Conservation (phyloP, 225 moss, liverwort and hornwort genomes). For the Pleurozium schreberi region DNA sequence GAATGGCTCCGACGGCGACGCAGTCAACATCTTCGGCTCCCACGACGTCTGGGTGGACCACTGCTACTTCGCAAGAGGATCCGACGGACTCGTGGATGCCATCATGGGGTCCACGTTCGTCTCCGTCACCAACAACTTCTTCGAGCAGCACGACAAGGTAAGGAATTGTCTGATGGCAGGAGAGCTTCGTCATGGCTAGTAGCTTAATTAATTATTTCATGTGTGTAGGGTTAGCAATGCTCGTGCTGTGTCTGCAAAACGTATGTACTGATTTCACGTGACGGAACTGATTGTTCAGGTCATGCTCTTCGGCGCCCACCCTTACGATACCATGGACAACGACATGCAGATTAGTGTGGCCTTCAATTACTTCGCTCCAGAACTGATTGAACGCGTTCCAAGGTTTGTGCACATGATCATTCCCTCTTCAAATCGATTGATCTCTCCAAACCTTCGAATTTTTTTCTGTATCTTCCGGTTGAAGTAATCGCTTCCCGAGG, state of each 20-base stretch:
- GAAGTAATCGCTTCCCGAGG: no score
- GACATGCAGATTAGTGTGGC: slow-evolving; percentile 22
- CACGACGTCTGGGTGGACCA: neutral
- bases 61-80: neutral
- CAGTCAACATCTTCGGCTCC: neutral
- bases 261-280: neutral
- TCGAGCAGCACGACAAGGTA: neutral
- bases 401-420: neutral
- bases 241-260: no score
- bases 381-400: slow-evolving; percentile 22
- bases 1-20: neutral
- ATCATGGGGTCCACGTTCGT: neutral
- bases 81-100: neutral
- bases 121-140: neutral
- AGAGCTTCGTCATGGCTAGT: neutral
- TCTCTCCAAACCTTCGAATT: neutral
- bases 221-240: neutral
- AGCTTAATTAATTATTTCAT: no score
- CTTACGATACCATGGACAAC: neutral
- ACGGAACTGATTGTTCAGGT: neutral
- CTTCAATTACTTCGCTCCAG: slow-evolving; percentile 27
- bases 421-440: neutral
- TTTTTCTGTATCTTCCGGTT: neutral
- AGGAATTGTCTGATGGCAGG: neutral
- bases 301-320: slow-evolving; percentile 7